Conservation (phyloP, 371 early-diverging fungal species). For the Nematocida ironsii region DNA sequence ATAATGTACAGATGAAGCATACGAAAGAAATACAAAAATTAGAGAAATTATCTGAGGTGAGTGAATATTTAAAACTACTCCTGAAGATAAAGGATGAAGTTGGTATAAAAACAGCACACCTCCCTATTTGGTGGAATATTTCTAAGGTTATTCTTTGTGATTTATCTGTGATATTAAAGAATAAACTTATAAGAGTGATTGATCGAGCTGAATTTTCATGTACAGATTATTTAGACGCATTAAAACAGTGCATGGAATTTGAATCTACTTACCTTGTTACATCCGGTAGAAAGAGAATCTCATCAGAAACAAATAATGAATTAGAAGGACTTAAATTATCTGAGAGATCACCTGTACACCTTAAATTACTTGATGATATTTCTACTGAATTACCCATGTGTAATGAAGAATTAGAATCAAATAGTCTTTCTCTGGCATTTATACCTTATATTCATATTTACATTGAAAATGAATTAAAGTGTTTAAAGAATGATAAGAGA, state of each 20-base stretch:
- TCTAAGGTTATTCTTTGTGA: conserved; percentile 51
- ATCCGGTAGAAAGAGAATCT: not conserved
- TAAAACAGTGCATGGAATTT: conserved; percentile 44
- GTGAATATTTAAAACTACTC: conserved; percentile 14
- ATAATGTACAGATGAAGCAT: conserved; percentile 23
- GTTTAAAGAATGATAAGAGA: not conserved
- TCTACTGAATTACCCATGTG: conserved; percentile 41
- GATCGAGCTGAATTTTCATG: conserved; percentile 21
- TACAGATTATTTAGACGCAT: conserved; percentile 23
- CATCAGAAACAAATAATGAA: not conserved
- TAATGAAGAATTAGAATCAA: conserved; percentile 35
- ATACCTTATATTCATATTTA: conserved; percentile 51
- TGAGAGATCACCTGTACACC: conserved; percentile 22
- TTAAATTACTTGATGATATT: conserved; percentile 50
- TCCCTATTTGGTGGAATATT: conserved; percentile 59
- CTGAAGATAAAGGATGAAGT: conserved; percentile 40
- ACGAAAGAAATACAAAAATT: conserved; percentile 39
- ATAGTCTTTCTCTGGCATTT: conserved; percentile 34
- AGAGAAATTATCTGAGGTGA: conserved; percentile 22
- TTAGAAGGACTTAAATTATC: conserved; percentile 30
- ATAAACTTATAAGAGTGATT: conserved; percentile 32
- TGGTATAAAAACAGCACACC: conserved; percentile 56
- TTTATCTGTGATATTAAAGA: conserved; percentile 45
- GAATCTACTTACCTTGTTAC: conserved; percentile 31
- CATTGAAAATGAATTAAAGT: conserved; percentile 21